Evolutionary conservation across 306 rosid genomes (phyloP), one percentile per base, ranked within the genome.

Genomic region (Vicia faba): DNA sequence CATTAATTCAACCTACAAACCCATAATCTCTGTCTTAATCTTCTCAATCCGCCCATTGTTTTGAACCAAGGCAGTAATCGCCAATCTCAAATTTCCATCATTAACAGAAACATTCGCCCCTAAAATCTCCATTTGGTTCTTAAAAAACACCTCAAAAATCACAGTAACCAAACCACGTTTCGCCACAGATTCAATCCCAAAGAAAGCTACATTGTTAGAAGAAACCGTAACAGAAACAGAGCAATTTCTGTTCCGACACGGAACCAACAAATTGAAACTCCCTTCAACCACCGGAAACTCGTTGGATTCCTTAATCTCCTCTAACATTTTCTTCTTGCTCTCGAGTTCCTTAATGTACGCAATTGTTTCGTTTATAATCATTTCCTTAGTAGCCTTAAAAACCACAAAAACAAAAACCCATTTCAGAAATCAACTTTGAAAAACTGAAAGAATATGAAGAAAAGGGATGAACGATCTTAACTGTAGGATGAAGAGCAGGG

Each of bases 311-410:
- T 81, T 81, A 25, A 82, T 13, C 49, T 82, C 75, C 54, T 82
- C 85, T 50, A 81, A 70, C 6, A 2, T 70, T 11, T 61, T 19
- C 74, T 74, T 70, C 78, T 74, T 73, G 19, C 36, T 70, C 41
- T 81, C 85, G 65, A 78, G 85, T 4, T 73, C 72, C 69, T 70
- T 78, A 23, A 81, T 81, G 61, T 81, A 81, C 3, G 8, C 3
- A 13, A 78, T 70, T 8, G 85, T 78, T 62, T 70, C 55, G 3
- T 43, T 64, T n/a, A 77, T 1, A 26, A 73, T 73, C 69, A 51
- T 50, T 65, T 81, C 85, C 55, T 63, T 73, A 2, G 82, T 64
- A 44, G 78, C 80, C 85, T 55, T 12, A 26, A 55, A 55, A 55
- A 5, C 10, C 7, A 20, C 4, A 16, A 19, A 19, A 19, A 51